Conservation (phyloP, 2,329 filamentous ascomycete species). For the Knufia fluminis region DNA sequence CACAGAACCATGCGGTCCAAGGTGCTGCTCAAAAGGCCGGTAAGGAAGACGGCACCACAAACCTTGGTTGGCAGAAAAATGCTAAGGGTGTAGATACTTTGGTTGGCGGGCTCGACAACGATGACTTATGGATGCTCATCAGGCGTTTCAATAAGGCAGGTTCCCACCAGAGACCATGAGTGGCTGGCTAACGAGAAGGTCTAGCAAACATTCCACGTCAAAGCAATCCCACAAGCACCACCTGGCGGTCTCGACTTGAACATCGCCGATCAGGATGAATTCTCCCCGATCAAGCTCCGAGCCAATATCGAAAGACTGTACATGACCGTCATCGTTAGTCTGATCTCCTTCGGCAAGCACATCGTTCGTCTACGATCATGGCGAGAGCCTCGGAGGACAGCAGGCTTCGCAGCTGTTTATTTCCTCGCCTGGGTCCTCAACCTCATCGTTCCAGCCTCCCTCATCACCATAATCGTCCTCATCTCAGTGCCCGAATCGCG, state of each 20-base stretch:
- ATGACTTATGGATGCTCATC: slow-evolving; percentile 63
- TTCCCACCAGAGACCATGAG: neutral
- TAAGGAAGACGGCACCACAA: slow-evolving; percentile 49
- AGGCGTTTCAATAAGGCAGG: slow-evolving; percentile 63
- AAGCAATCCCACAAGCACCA: slow-evolving; percentile 50
- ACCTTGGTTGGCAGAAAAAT: slow-evolving; percentile 54
- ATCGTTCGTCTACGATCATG: slow-evolving; percentile 68
- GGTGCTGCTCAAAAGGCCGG: slow-evolving; percentile 39
- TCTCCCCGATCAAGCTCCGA: slow-evolving; percentile 73
- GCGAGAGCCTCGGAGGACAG: slow-evolving; percentile 62
- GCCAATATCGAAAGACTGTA: slow-evolving; percentile 71
- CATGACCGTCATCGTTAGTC: slow-evolving; percentile 62
- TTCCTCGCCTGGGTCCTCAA: slow-evolving; percentile 63
- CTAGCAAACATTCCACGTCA: slow-evolving; percentile 61
- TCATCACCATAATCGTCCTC: slow-evolving; percentile 52
- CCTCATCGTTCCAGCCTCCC: slow-evolving; percentile 54
- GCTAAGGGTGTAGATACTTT: slow-evolving; percentile 50
- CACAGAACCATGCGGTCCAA: slow-evolving; percentile 35
- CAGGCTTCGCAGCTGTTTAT: slow-evolving; percentile 54
- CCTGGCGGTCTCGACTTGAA: slow-evolving; percentile 69
- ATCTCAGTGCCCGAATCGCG: slow-evolving; percentile 58
- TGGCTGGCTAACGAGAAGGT: neutral
- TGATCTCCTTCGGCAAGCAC: slow-evolving; percentile 62
- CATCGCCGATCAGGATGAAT: slow-evolving; percentile 72
- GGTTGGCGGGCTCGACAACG: slow-evolving; percentile 60